Evolutionary conservation across 305 asterid genomes (phyloP), one percentile per base, ranked within the genome.

Genomic region (Salvia sclarea): DNA sequence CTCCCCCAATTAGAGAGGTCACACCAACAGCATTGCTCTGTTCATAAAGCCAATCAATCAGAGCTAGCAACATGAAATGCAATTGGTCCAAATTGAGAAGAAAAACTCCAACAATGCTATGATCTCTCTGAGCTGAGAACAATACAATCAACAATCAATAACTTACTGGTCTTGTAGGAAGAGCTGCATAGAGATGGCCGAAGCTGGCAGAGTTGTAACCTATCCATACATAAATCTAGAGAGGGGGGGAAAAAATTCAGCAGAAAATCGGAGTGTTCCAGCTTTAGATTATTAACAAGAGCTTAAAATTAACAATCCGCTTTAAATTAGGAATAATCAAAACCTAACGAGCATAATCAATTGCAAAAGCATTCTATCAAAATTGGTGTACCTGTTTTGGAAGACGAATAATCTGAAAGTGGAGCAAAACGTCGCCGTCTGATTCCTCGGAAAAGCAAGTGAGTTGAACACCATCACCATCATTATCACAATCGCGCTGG

Each of bases 131-230:
- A 30, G 18, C 55, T 11, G 48, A 50, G 69, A 41, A 61, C 41
- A 33, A 50, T 18, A 61, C 22, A 58, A 25, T 49, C 12, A 65
- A 54, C 68, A 66, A 17, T 9, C 43, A 61, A 4, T 28, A 81
- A 78, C 96, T 86, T 82, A 90, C 98, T 21, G 95, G 90, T 56
- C 91, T 79, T 7, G 85, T 85, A 60, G 92, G 86, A 20, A 88
- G 89, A 75, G 97, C 97, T 0, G 98, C 97, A 74, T 86, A 87
- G 31, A 92, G 79, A 85, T 92, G 83, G 54, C 98, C 98, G 58
- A 92, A 77, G 76, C 87, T 88, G 20, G 93, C 62, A 71, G 98
- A 88, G 66, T 82, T 86, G 80, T 88, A 90, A 74, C 98, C 95
- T 35, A 92, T 76, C 97, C 98, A 92, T 20, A 81, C 92, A 75